Evolutionary conservation across 108 stramenopile species (phyloP), one percentile per base, ranked within the genome.

Genomic region (Nitzschia sp.): DNA sequence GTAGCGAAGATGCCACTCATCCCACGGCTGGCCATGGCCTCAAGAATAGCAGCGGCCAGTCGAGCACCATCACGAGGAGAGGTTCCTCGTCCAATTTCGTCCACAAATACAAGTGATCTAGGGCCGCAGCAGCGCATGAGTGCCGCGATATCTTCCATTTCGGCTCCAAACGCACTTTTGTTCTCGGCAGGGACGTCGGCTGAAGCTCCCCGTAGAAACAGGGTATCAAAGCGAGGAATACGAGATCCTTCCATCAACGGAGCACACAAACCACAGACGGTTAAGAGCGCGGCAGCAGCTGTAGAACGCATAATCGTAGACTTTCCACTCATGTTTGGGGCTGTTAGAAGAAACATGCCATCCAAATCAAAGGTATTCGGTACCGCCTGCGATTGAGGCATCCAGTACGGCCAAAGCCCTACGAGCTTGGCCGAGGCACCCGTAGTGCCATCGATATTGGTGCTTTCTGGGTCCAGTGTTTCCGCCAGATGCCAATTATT

Each of bases 291-390:
- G 1, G 96, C 94, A 21, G 95, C 92, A 6, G 96, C 88, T 15
- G 88, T 85, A 3, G 93, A 75, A 58, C 98, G 76, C 98, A 98
- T 97, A 32, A 98, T 58, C 3, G 98, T 98, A 55, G 81, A 84
- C 69, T 97, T 97, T 17, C 98, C 98, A 63, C 78, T 81, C 98
- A 97, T 97, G 78, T 98, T 98, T 6, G 98, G 98, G 1, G 98
- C 98, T 53, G 98, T 98, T 41, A 98, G 66, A 1, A 97, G 78
- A 69, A 95, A 91, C 53, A 95, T 63, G 4, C 80, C 86, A 64
- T 87, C 38, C 6, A 91, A 63, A 25, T 86, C 82, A 68, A 93
- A 86, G n/a, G 89, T 71, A 70, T 92, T 95, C 2, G 75, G 48
- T 11, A 89, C 80, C 16, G 87, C 77, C 28, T 77, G 81, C 8